A percentile compares a stretch with the other conserved stretches of the same genome.
phyloP scores from a whole-genome alignment of 2,329 filamentous ascomycete species.

The Macrophomina phaseolina region DNA sequence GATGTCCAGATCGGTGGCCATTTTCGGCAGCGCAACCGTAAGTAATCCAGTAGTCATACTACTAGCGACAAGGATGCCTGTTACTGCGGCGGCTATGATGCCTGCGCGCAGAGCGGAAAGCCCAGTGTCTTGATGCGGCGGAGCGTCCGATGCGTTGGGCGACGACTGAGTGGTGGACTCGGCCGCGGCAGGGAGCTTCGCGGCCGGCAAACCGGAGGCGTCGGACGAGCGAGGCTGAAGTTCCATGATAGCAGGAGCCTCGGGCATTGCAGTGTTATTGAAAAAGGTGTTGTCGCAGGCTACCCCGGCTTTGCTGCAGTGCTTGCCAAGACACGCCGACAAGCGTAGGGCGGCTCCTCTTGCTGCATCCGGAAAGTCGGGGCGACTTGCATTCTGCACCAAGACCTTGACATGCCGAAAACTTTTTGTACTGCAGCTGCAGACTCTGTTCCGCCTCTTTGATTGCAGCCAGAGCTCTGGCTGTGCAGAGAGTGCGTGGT shows the following conservation, averaged over 20 bases:
- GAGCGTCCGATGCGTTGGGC: not conserved
- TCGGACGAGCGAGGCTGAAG: not conserved
- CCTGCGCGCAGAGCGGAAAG: not conserved
- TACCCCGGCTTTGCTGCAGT: no score
- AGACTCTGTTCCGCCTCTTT: no score
- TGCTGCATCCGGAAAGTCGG: not conserved
- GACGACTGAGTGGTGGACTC: no score
- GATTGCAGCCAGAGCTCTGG: not conserved
- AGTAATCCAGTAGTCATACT: constrained; percentile 42
- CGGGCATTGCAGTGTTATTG: no score
- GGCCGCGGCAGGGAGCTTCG: no score
- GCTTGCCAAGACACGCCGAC: not conserved
- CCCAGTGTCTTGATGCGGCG: not conserved
- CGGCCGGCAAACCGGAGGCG: no score
- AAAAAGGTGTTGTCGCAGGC: no score
- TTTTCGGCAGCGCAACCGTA: constrained; percentile 50
- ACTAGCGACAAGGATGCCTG: constrained; percentile 24
- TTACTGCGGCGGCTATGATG: not conserved
- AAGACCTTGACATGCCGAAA: not conserved
- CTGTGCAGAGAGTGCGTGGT: not conserved
- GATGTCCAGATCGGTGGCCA: constrained; percentile 42
- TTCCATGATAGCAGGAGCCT: not conserved
- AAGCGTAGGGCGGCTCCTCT: not conserved
- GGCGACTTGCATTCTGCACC: not conserved
- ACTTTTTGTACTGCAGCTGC: not conserved